Percentiles rank a stretch among this genome's conserved stretches.
Evolutionary conservation across 2,329 filamentous ascomycete species (phyloP).

Genomic region (Gremmenia infestans): DNA sequence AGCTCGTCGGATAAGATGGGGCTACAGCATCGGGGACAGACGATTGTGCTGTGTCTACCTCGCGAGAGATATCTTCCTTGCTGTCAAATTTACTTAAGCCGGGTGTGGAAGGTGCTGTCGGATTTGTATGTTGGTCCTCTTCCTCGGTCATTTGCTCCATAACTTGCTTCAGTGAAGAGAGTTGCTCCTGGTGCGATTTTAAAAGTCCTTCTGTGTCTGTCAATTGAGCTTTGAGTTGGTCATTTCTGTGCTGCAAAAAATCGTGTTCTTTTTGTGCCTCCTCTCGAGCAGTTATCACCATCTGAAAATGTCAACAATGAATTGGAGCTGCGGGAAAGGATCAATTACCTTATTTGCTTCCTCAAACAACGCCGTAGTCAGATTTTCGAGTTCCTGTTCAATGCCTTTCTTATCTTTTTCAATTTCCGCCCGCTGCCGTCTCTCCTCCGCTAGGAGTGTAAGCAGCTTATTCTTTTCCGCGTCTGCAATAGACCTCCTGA

Average conservation of each 20-base stretch:
- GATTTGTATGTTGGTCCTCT: constrained; percentile 62
- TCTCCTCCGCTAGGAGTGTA: constrained; percentile 59
- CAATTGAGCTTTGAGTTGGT: constrained; percentile 80
- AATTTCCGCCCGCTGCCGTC: constrained; percentile 54
- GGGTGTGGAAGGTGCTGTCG: constrained; percentile 72
- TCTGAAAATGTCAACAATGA: constrained; percentile 82
- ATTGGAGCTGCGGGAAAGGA: not conserved
- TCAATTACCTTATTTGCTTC: constrained; percentile 77
- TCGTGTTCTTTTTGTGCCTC: constrained; percentile 84
- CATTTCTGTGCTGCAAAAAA: constrained; percentile 74
- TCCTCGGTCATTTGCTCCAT: constrained; percentile 81
- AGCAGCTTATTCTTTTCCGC: constrained; percentile 59
- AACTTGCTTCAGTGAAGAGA: constrained; percentile 83
- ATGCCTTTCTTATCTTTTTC: constrained; percentile 83
- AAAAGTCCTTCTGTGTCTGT: constrained; percentile 82
- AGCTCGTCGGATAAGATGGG: constrained; percentile 61
- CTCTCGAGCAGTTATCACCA: constrained; percentile 89
- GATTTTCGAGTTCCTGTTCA: constrained; percentile 82
- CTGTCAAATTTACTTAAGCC: constrained; percentile 65
- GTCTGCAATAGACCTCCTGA: constrained; percentile 71
- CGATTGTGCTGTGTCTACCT: constrained; percentile 28
- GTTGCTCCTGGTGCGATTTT: constrained; percentile 86
- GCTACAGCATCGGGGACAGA: constrained; percentile 39
- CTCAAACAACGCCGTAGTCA: constrained; percentile 92
- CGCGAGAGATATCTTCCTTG: constrained; percentile 41